A percentile compares a stretch with the other conserved stretches of the same genome.
These are phyloP conservation scores for Wakefieldia striispora DNA, from an alignment of 768 basidiomycete species.

Conservation along the genomic window DNA sequence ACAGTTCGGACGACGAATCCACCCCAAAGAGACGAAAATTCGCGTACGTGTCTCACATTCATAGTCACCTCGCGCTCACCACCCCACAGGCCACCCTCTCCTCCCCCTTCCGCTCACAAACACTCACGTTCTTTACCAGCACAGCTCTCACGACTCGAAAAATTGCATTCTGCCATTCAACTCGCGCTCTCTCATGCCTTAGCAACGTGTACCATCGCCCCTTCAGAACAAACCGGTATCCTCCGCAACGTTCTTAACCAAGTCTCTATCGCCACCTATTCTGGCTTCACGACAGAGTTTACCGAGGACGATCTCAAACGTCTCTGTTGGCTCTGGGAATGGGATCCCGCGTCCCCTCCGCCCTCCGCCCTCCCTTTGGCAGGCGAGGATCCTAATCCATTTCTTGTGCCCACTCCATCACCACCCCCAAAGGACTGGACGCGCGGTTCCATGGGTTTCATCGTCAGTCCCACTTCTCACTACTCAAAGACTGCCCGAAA, in stretches of 20 bases:
- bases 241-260: conserved; percentile 80
- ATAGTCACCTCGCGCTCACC: conserved; percentile 1
- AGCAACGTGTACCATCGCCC: conserved; percentile 78
- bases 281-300: conserved; percentile 63
- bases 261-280: conserved; percentile 64
- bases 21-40: conserved; percentile 68
- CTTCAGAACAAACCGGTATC: conserved; percentile 70
- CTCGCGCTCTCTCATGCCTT: conserved; percentile 84
- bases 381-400: conserved; percentile 68
- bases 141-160: conserved; percentile 59
- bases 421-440: conserved; percentile 63
- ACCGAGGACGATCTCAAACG: conserved; percentile 67
- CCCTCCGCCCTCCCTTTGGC: conserved; percentile 1
- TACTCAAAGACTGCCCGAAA: conserved; percentile 63
- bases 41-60: conserved; percentile 35
- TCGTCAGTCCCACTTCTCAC: conserved; percentile 71
- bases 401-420: conserved; percentile 47
- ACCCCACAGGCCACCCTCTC: conserved; percentile 52
- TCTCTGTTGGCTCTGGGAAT: conserved; percentile 90
- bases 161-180: conserved; percentile 68
- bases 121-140: conserved; percentile 43
- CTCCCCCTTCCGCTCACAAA: conserved; percentile 49
- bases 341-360: conserved; percentile 57
- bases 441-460: conserved; percentile 76
- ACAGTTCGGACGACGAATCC: conserved; percentile 49